Conservation (phyloP, 805 yeast genomes). For the Ogataea naganishii region DNA sequence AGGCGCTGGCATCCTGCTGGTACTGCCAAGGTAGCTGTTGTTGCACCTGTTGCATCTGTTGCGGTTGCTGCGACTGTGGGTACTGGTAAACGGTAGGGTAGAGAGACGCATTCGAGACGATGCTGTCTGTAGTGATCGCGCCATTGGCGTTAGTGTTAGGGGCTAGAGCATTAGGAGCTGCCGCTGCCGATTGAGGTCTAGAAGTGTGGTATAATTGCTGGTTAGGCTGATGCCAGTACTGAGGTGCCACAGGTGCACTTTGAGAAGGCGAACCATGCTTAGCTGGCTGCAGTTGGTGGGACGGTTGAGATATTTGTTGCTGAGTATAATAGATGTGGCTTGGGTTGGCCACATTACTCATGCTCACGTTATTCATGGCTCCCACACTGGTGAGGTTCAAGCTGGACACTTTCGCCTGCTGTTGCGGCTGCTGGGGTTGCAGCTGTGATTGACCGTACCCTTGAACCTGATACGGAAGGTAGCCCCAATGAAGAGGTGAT, state of each 20-base stretch:
- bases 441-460: conserved; percentile 1
- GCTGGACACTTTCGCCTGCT: no score
- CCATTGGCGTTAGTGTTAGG: not conserved
- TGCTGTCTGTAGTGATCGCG: not conserved
- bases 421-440: conserved; percentile 2
- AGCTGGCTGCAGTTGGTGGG: no score
- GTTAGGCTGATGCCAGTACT: not conserved
- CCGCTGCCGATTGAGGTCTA: no score
- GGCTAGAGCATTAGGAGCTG: not conserved
- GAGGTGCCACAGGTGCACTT: no score
- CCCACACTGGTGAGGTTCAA: no score
- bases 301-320: no score
- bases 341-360: no score
- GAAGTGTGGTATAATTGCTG: no score
- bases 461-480: not conserved
- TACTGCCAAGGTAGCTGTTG: conserved; percentile 4
- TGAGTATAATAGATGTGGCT: not conserved
- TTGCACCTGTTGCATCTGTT: conserved; percentile 4
- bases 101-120: not conserved
- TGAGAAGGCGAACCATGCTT: no score
- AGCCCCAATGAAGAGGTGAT: not conserved
- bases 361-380: no score
- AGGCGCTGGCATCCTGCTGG: no score
- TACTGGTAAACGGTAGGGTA: conserved; percentile 1
- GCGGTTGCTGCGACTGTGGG: conserved; percentile 2